phyloP scores from a whole-genome alignment of 768 basidiomycete genomes.

The Lentinula raphanica region DNA sequence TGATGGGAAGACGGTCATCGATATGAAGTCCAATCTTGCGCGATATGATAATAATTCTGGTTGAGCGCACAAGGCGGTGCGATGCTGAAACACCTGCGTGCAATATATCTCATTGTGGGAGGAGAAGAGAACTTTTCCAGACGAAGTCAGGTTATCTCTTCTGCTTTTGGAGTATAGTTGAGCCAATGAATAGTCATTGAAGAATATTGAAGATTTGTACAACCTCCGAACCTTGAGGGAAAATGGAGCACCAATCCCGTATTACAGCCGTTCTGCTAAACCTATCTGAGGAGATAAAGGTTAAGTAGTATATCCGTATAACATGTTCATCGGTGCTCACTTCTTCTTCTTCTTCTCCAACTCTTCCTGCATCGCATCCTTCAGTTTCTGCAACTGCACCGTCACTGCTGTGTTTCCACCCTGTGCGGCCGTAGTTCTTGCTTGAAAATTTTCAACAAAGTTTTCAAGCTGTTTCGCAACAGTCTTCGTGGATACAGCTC shows the following conservation, averaged over 20 bases:
- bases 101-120: too few relatives aligned
- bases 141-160: too few relatives aligned
- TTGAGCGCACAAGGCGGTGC: too few relatives aligned
- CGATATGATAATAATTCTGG: neutral
- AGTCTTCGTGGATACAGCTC: constrained; percentile 32
- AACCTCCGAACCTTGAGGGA: too few relatives aligned
- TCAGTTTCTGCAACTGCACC: constrained; percentile 55
- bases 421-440: constrained; percentile 39
- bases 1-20: neutral
- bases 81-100: too few relatives aligned
- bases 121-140: too few relatives aligned
- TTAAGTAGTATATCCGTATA: neutral
- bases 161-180: too few relatives aligned
- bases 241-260: too few relatives aligned
- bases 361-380: constrained; percentile 47
- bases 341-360: neutral
- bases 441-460: constrained; percentile 47
- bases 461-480: constrained; percentile 35
- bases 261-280: too few relatives aligned
- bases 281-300: too few relatives aligned
- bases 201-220: too few relatives aligned
- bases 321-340: neutral
- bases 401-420: constrained; percentile 52
- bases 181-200: too few relatives aligned
- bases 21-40: neutral